Evolutionary conservation across 352 stramenopile genomes (phyloP), one percentile per base, ranked within the genome.

Genomic region (Globisporangium canariense): DNA sequence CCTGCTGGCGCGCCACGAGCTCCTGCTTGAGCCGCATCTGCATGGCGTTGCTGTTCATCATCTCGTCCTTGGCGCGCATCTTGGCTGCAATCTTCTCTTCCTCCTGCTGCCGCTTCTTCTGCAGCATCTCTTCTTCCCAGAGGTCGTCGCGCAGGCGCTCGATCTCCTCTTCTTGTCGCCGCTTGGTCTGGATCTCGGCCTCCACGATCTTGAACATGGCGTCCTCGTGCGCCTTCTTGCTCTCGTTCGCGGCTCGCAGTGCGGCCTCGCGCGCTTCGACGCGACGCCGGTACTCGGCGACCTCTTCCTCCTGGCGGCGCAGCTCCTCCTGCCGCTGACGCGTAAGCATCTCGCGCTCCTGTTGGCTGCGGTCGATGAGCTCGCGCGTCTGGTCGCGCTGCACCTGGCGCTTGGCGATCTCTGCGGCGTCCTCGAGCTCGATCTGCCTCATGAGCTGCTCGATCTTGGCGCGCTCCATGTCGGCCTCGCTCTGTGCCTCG

Each of bases 121-220:
- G 76, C 34, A 88, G 75, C 43, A 96, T 68, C 62, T 98, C 92
- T 66, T 98, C 90, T 60, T 96, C 90, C 91, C 91, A 98, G n/a
- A 97, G 74, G 60, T 97, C 81, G 69, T 96, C 87, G 34, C 91
- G 89, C 25, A 97, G 74, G 20, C 66, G 74, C 64, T 94, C 81
- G 71, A 96, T 90, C 67, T 97, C 90, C 64, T 97, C 77, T n/a
- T 96, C 90, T 32, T 89, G 76, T 47, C 88, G 74, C 60, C 73
- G 81, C 69, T 94, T 87, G 32, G 79, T 77, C 58, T 90, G 75
- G 63, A 95, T 97, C 69, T 97, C 87, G 45, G 83, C 78, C 60
- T 97, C 86, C 22, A 97, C 84, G 3, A 78, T 76, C 11, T 77
- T 68, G 69, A 93, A 96, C 70, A 77, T 72, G 50, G 78, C 73